These are phyloP conservation scores for Suillus americanus DNA, from an alignment of 768 basidiomycete genomes.

Conservation along the genomic window DNA sequence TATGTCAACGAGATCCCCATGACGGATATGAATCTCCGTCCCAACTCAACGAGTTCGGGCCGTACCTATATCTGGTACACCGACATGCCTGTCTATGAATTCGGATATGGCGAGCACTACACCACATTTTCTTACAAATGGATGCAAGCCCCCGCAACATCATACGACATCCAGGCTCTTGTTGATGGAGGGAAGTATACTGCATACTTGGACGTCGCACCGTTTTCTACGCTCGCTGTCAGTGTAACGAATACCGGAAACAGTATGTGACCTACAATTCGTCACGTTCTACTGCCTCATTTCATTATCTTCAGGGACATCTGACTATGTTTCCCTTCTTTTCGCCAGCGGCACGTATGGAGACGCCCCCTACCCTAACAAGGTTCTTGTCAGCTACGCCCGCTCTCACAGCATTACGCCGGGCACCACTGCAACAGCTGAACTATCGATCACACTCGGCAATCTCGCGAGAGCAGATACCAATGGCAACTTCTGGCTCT, in stretches of 20 bases:
- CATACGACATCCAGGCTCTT: conserved; percentile 43
- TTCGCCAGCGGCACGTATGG: conserved; percentile 50
- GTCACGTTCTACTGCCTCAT: background rate
- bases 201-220: conserved; percentile 39
- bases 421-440: conserved; percentile 30
- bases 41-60: conserved; percentile 48
- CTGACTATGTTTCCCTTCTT: conserved; percentile 56
- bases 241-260: conserved; percentile 48
- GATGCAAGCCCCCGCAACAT: conserved; percentile 31
- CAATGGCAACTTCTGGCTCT: conserved; percentile 44
- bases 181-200: conserved; percentile 24
- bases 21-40: conserved; percentile 59
- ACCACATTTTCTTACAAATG: conserved; percentile 48
- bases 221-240: conserved; percentile 50
- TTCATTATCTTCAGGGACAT: conserved; percentile 28
- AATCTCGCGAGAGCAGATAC: conserved; percentile 49
- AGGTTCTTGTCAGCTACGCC: conserved; percentile 49
- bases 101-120: conserved; percentile 55
- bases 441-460: conserved; percentile 45
- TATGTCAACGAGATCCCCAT: conserved; percentile 49
- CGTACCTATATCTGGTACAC: conserved; percentile 61
- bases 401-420: conserved; percentile 37
- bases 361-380: conserved; percentile 51
- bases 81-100: conserved; percentile 50
- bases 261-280: background rate